These are phyloP conservation scores for Globisporangium irregulare DNA, from an alignment of 352 stramenopile species.

Conservation along the genomic window DNA sequence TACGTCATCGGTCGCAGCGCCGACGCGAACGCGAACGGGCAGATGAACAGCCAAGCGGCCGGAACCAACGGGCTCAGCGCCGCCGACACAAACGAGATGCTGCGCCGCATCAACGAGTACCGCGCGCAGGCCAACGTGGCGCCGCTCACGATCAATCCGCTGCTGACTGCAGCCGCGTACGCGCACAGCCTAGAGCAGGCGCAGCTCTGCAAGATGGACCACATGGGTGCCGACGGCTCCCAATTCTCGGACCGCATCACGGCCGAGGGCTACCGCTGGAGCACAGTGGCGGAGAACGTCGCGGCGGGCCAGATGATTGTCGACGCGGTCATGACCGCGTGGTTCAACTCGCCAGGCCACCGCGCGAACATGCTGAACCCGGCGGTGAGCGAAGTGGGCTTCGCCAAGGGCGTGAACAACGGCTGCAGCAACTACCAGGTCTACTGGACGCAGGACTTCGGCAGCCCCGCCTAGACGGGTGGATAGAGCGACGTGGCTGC, in stretches of 20 bases:
- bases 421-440: constrained; percentile 12
- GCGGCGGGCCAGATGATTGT: constrained; percentile 35
- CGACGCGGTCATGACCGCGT: constrained; percentile 35
- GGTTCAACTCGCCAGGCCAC: constrained; percentile 41
- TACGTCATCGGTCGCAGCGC: constrained; percentile 36
- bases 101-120: constrained; percentile 51
- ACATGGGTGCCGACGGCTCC: constrained; percentile 39
- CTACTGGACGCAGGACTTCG: constrained; percentile 24
- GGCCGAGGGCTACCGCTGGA: constrained; percentile 40
- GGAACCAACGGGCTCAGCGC: constrained; percentile 31
- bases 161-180: constrained; percentile 30
- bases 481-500: background rate
- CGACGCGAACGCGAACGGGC: constrained; percentile 5
- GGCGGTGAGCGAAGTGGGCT: constrained; percentile 11
- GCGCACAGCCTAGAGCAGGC: constrained; percentile 46
- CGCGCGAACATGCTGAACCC: constrained; percentile 39
- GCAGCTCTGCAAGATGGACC: constrained; percentile 31
- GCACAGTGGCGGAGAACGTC: constrained; percentile 44
- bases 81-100: constrained; percentile 38
- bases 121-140: constrained; percentile 29
- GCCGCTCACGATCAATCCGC: constrained; percentile 37
- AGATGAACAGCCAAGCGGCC: constrained; percentile 1
- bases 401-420: constrained; percentile 12
- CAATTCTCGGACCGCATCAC: constrained; percentile 35
- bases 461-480: background rate